Percentiles rank a stretch among this genome's conserved stretches.
phyloP scores from a whole-genome alignment of 805 yeast species.

The Cyberlindnera petersonii region DNA sequence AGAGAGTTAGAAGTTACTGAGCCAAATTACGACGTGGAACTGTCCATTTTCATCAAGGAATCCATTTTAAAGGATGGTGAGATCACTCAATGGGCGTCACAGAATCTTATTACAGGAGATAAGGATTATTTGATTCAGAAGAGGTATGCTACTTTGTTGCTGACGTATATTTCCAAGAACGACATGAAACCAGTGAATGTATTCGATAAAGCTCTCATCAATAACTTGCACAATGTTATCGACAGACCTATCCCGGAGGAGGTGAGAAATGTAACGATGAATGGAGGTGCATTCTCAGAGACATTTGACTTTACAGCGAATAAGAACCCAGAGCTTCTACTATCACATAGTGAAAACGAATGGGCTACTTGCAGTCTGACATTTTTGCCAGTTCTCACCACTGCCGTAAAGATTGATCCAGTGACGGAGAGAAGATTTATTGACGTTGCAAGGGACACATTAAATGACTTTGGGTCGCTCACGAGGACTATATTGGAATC shows the following conservation, averaged over 20 bases:
- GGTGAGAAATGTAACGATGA: constrained; percentile 5
- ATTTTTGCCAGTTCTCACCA: constrained; percentile 20
- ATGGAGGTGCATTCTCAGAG: constrained; percentile 18
- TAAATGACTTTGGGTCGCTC: constrained; percentile 21
- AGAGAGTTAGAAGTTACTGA: neutral
- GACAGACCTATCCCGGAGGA: neutral
- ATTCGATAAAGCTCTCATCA: constrained; percentile 17
- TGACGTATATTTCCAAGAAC: constrained; percentile 14
- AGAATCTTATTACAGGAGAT: constrained; percentile 20
- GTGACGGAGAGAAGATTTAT: constrained; percentile 22
- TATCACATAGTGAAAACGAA: constrained; percentile 15
- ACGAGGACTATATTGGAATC: constrained; percentile 17
- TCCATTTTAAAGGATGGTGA: constrained; percentile 5
- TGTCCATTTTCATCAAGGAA: constrained; percentile 14
- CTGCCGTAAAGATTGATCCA: constrained; percentile 20
- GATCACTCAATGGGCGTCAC: constrained; percentile 7
- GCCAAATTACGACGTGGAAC: constrained; percentile 4
- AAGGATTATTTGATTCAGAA: constrained; percentile 17
- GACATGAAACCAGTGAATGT: constrained; percentile 6
- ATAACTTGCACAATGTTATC: constrained; percentile 7
- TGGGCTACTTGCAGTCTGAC: constrained; percentile 28
- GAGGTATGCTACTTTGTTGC: constrained; percentile 15
- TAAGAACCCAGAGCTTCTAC: constrained; percentile 9
- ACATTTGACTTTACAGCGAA: constrained; percentile 15
- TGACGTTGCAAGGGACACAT: constrained; percentile 18